A percentile compares a stretch with the other conserved stretches of the same genome.
Conservation (phyloP, 1,139 yeast species). For the Candida pseudoviswanathii region DNA sequence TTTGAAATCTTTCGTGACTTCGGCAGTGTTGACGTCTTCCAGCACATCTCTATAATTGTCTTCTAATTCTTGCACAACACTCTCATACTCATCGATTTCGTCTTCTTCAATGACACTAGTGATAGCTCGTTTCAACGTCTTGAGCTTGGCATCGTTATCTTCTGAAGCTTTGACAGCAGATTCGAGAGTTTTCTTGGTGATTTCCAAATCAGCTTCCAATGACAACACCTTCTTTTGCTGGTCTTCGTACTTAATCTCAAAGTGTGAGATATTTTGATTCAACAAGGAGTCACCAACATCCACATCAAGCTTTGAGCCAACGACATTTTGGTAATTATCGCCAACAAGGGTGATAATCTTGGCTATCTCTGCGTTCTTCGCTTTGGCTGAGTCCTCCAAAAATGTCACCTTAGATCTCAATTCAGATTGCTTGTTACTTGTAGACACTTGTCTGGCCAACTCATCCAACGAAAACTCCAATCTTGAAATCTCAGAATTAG, state of each 20-base stretch:
- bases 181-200: constrained; percentile 11
- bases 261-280: constrained; percentile 15
- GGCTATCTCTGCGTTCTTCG: constrained; percentile 25
- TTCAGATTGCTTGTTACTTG: constrained; percentile 61
- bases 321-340: constrained; percentile 10
- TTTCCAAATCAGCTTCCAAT: constrained; percentile 15
- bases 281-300: constrained; percentile 24
- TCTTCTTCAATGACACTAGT: constrained; percentile 39
- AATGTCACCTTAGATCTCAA: constrained; percentile 52
- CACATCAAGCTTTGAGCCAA: constrained; percentile 25
- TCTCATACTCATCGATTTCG: constrained; percentile 52
- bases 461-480: constrained; percentile 60
- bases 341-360: constrained; percentile 12
- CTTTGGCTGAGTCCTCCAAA: constrained; percentile 36
- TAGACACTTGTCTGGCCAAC: constrained; percentile 50
- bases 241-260: constrained; percentile 14
- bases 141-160: constrained; percentile 21
- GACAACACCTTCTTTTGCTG: constrained; percentile 13
- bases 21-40: constrained; percentile 64
- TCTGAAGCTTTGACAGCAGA: constrained; percentile 10
- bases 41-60: constrained; percentile 59
- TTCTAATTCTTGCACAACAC: constrained; percentile 56
- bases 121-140: constrained; percentile 22
- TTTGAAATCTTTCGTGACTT: constrained; percentile 67
- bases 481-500: constrained; percentile 39